Evolutionary conservation across 2,329 filamentous ascomycete genomes (phyloP), one percentile per base, ranked within the genome.

Genomic region (Metarhizium guizhouense): DNA sequence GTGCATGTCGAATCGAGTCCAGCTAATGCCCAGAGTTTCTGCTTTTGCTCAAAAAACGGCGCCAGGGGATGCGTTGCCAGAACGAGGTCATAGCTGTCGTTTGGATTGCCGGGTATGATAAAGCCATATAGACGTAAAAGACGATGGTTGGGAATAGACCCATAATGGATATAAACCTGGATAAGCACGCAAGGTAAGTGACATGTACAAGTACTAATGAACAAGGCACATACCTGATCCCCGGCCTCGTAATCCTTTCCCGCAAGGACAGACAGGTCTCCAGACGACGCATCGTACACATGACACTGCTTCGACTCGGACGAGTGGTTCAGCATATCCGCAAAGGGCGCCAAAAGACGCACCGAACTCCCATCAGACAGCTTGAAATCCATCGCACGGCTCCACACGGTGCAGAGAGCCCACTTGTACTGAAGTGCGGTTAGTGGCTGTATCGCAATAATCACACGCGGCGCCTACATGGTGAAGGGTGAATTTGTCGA

Each of bases 71-170:
- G 64, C 50, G 68, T 71, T 59, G 64, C 52, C 53, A 71, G 67
- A 57, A 70, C 65, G 42, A 70, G 64, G 51, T 70, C 66, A 62
- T 71, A 70, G 61, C 60, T 68, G 60, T 71, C 65, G 60, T 69
- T 64, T 51, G 67, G 67, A 59, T 70, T 70, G 51, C 56, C 63
- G n/a, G 65, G 66, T 53, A 70, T 53, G 51, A 71, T 63, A 59
- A 71, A 71, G 61, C 67, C 67, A 60, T 70, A 71, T 55, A 71
- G 67, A 62, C 67, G 66, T 60, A 70, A 63, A 57, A 71, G 66
- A 42, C 67, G 67, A 58, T 62, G 70, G 59, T 70, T 70, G 48
- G 67, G 64, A 59, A 70, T 59, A 53, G 57, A 45, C 18, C 67
- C 67, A 58, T 70, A 70, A 55, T 64, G 62, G 1, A 34, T 34